These are phyloP conservation scores for Aciculosporium take DNA, from an alignment of 2,329 filamentous ascomycete genomes.

Conservation along the genomic window DNA sequence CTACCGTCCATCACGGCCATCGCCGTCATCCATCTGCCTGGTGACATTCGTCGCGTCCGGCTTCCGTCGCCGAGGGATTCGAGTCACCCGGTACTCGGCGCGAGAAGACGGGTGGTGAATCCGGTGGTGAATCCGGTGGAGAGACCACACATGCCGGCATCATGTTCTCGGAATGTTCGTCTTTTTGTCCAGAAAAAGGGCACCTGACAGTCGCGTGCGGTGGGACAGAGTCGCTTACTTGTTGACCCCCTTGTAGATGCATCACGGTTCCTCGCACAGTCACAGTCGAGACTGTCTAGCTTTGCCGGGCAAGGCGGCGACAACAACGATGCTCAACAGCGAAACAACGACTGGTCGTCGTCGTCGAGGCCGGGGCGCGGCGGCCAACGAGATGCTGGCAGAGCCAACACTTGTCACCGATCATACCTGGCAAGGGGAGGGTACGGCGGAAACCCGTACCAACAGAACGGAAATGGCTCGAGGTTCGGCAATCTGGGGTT, in stretches of 20 bases:
- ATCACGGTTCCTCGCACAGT: slow-evolving; percentile 90
- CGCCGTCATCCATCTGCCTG: background rate
- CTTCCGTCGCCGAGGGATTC: background rate
- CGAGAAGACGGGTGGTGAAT: slow-evolving; percentile 21
- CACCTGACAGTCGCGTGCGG: background rate
- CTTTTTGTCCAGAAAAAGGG: too few species aligned
- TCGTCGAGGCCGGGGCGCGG: slow-evolving; percentile 21
- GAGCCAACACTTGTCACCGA: slow-evolving; percentile 19
- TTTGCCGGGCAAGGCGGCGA: slow-evolving; percentile 45
- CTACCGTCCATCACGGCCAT: background rate
- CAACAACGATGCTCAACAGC: slow-evolving; percentile 19
- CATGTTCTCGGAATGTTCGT: slow-evolving; percentile 70
- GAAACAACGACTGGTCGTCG: slow-evolving; percentile 18
- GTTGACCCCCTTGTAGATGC: slow-evolving; percentile 53
- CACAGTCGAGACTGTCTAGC: slow-evolving; percentile 73
- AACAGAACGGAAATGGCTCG: slow-evolving; percentile 56
- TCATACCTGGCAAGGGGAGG: slow-evolving; percentile 30
- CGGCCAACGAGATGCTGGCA: slow-evolving; percentile 18
- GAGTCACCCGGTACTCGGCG: slow-evolving; percentile 6
- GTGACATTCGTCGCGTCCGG: background rate
- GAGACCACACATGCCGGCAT: slow-evolving; percentile 7
- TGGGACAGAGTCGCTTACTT: background rate
- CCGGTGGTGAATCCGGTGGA: too few species aligned
- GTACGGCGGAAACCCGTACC: slow-evolving; percentile 62
- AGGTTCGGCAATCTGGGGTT: slow-evolving; percentile 63